phyloP scores from a whole-genome alignment of 805 yeast species.

The Priceomyces castillae region DNA sequence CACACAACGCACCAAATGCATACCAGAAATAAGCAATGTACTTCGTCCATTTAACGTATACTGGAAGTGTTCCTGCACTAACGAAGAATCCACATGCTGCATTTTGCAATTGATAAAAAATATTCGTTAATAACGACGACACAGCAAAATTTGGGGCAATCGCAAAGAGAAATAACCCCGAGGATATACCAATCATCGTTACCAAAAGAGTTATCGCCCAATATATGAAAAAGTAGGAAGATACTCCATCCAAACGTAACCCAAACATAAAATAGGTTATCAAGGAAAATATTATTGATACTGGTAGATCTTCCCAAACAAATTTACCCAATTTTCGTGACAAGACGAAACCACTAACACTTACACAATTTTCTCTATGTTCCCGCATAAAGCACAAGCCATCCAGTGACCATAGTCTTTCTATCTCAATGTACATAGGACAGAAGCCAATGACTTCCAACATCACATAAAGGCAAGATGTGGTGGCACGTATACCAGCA shows the following conservation, averaged over 20 bases:
- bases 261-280: slow-evolving; percentile 81
- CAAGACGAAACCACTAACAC: slow-evolving; percentile 63
- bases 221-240: slow-evolving; percentile 55
- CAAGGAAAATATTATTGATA: slow-evolving; percentile 55
- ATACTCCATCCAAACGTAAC: slow-evolving; percentile 35
- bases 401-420: slow-evolving; percentile 38
- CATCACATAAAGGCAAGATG: slow-evolving; percentile 35
- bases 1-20: slow-evolving; percentile 63
- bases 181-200: slow-evolving; percentile 54
- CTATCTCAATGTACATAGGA: slow-evolving; percentile 39
- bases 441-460: slow-evolving; percentile 40
- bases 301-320: slow-evolving; percentile 64
- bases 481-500: slow-evolving; percentile 62
- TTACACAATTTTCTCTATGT: slow-evolving; percentile 63
- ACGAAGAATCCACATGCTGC: slow-evolving; percentile 81
- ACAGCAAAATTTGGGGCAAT: slow-evolving; percentile 58
- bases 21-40: slow-evolving; percentile 78
- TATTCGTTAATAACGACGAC: slow-evolving; percentile 60
- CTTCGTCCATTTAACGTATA: slow-evolving; percentile 82
- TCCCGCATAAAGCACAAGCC: slow-evolving; percentile 50
- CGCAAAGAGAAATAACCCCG: slow-evolving; percentile 54
- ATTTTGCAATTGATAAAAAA: slow-evolving; percentile 67
- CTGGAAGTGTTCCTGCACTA: slow-evolving; percentile 72
- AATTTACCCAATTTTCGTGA: slow-evolving; percentile 66
- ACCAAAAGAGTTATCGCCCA: slow-evolving; percentile 58